These are phyloP conservation scores for Trametes meyenii DNA, from an alignment of 768 basidiomycete species.

Conservation along the genomic window DNA sequence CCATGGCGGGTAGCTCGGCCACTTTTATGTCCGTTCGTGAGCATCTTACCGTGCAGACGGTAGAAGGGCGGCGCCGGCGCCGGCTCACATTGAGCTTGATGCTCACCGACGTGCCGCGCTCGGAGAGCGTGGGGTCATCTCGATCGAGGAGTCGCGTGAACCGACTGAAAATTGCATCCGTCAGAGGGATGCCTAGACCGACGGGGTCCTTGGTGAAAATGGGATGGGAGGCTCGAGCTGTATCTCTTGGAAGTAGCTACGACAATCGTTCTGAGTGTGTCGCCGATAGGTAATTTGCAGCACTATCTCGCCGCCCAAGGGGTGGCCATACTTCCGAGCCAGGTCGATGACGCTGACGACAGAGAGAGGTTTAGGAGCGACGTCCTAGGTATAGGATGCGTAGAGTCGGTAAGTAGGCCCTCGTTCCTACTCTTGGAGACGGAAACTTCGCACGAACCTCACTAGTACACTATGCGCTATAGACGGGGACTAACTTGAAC, in stretches of 20 bases:
- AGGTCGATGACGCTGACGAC: constrained; percentile 18
- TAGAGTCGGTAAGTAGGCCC: too few relatives aligned
- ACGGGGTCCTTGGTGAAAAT: constrained; percentile 57
- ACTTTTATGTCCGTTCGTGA: constrained; percentile 43
- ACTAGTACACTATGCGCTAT: too few relatives aligned
- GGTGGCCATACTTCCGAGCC: constrained; percentile 15
- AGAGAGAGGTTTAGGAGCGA: too few relatives aligned
- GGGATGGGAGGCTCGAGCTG: constrained; percentile 63
- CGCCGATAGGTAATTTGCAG: constrained; percentile 76
- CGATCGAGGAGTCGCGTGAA: constrained; percentile 57
- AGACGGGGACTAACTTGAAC: too few relatives aligned
- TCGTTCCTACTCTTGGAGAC: too few relatives aligned
- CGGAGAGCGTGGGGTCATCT: constrained; percentile 68
- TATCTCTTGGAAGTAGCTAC: constrained; percentile 75
- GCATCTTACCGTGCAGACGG: background rate
- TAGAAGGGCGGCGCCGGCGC: background rate
- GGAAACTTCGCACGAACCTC: too few relatives aligned
- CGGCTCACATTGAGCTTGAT: constrained; percentile 69
- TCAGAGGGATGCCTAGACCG: constrained; percentile 63
- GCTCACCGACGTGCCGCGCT: constrained; percentile 78
- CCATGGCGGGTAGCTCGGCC: constrained; percentile 81
- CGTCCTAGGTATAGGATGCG: too few relatives aligned
- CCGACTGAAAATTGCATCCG: constrained; percentile 64
- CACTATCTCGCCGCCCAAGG: constrained; percentile 40
- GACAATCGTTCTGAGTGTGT: constrained; percentile 74